Percentiles rank a stretch among this genome's conserved stretches.
Evolutionary conservation across 139 green algal genomes (phyloP).

Genomic region (Micractinium sp.): DNA sequence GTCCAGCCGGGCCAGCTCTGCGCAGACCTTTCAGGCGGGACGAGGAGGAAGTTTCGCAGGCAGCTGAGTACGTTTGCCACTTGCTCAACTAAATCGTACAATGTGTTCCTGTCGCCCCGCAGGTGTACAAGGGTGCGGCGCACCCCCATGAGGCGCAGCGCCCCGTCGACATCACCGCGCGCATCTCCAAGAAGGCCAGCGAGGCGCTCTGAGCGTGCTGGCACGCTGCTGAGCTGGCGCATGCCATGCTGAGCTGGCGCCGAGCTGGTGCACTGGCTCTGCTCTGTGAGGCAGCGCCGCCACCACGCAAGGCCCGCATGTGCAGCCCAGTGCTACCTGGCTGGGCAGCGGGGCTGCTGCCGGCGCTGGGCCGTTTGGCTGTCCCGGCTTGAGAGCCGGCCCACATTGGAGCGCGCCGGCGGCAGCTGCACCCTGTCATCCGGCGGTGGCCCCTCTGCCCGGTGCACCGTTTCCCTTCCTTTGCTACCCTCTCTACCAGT

Average conservation of each 20-base stretch:
- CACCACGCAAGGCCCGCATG: too few species aligned
- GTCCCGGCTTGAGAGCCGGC: neutral
- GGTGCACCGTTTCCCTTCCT: neutral
- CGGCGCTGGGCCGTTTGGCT: neutral
- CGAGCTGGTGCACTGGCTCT: neutral
- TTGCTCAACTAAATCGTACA: too few species aligned
- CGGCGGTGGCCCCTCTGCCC: neutral
- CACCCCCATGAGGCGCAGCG: conserved; percentile 96
- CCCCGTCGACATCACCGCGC: conserved; percentile 87
- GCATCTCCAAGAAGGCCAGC: conserved; percentile 68
- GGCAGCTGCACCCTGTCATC: neutral
- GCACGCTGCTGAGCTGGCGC: neutral
- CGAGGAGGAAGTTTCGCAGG: too few species aligned
- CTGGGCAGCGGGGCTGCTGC: neutral
- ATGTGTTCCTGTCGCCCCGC: neutral
- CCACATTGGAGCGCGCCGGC: neutral
- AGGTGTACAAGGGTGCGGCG: conserved; percentile 83
- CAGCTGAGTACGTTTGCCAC: too few species aligned
- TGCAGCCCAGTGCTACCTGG: neutral
- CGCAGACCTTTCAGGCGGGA: too few species aligned
- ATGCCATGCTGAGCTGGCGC: neutral
- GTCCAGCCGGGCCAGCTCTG: too few species aligned
- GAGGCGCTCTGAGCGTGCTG: conserved; percentile 28
- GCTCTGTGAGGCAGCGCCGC: neutral
- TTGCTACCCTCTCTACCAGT: neutral